Evolutionary conservation across 306 rosid species (phyloP), one percentile per base, ranked within the genome.

Genomic region (Dalbergia cochinchinensis): DNA sequence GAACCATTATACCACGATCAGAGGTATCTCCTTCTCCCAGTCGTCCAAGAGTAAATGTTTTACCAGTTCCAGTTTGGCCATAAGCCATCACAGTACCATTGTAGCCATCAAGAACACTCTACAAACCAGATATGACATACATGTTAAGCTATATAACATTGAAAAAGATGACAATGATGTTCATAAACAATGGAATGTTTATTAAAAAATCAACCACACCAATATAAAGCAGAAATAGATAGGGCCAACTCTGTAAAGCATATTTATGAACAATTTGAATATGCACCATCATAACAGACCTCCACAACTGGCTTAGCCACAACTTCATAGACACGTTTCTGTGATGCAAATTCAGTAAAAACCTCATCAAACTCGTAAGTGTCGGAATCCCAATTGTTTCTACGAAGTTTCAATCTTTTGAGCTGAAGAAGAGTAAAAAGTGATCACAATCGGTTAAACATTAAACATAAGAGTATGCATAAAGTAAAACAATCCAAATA

Each of bases 21-120:
- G 99, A 88, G 65, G 91, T 73, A 68, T 95, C 98, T 78, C 83
- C 90, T 74, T 95, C 97, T 63, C 99, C 99, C 12, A 95, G 34
- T 48, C 85, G 89, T 84, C 98, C 99, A 85, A 95, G 97, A 5
- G 99, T 95, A 86, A 91, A 94, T 69, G 99, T 95, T 84, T 95
- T 95, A 42, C 98, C 99, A 1, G 99, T 95, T 47, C 99, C 99
- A 41, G 99, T 95, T 88, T 95, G 99, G 73, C 99, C 99, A 80
- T 94, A 94, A 77, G 99, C 99, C 99, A 94, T 94, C 76, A 95
- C 95, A n/a, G 96, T 95, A 80, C 99, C 99, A 86, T 95, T 95
- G 72, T 92, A 95, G 72, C 99, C 98, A 74, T 91, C 97, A 71
- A 95, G 86, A 75, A 95, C 98, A 84, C 99, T 95, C 99, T 95